A percentile compares a stretch with the other conserved stretches of the same genome.
Evolutionary conservation across 2,329 filamentous ascomycete species (phyloP).

Genomic region (Cordyceps militaris): DNA sequence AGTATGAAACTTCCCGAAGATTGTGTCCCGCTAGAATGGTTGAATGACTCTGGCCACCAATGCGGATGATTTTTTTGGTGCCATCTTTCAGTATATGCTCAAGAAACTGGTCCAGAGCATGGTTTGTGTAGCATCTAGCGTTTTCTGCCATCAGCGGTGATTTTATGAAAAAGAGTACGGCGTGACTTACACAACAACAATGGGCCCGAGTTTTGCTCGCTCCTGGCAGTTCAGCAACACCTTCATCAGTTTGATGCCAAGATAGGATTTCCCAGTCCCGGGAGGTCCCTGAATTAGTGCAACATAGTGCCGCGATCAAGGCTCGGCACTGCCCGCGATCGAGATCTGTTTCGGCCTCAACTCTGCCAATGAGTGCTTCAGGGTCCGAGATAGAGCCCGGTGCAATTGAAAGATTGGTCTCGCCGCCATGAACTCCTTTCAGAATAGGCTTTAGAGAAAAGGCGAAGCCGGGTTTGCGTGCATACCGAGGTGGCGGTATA

Average conservation of each 20-base stretch:
- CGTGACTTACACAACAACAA: conserved; percentile 27
- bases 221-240: conserved; percentile 39
- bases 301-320: conserved; percentile 43
- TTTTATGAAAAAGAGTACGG: conserved; percentile 26
- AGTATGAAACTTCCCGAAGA: neutral
- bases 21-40: neutral
- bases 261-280: conserved; percentile 60
- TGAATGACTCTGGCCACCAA: conserved; percentile 35
- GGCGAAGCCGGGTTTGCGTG: conserved; percentile 1
- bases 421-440: neutral
- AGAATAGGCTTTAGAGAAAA: conserved; percentile 4
- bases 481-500: conserved; percentile 8
- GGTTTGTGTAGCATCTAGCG: conserved; percentile 32
- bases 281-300: conserved; percentile 63
- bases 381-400: neutral
- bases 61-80: conserved; percentile 46
- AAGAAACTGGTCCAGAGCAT: conserved; percentile 46
- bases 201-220: conserved; percentile 35
- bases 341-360: conserved; percentile 33
- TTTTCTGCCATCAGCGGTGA: neutral
- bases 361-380: neutral
- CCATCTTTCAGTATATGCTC: conserved; percentile 45
- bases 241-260: conserved; percentile 50
- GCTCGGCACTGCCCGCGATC: conserved; percentile 46
- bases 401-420: neutral